Conservation (phyloP, 2,329 filamentous ascomycete species). For the Fusarium sp. region DNA sequence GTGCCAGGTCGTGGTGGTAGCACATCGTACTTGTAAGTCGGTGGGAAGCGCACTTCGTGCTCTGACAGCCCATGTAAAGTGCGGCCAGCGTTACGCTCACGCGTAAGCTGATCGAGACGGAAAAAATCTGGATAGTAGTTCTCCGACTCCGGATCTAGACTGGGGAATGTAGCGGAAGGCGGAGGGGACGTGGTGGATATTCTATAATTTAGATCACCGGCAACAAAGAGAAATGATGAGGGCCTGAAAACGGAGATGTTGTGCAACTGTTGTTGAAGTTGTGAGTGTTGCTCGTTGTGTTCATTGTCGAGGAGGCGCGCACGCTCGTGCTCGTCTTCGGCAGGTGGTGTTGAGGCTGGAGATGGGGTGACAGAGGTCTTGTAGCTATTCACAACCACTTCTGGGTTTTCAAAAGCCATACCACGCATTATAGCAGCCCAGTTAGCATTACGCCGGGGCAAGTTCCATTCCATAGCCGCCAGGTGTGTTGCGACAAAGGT, state of each 20-base stretch:
- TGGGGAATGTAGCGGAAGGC: slow-evolving; percentile 70
- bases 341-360: slow-evolving; percentile 33
- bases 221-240: slow-evolving; percentile 81
- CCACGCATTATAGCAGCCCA: slow-evolving; percentile 86
- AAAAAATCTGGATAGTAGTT: slow-evolving; percentile 75
- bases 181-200: slow-evolving; percentile 74
- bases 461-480: slow-evolving; percentile 84
- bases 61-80: slow-evolving; percentile 84
- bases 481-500: slow-evolving; percentile 91
- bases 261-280: slow-evolving; percentile 58
- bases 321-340: slow-evolving; percentile 43
- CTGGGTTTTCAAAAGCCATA: slow-evolving; percentile 75
- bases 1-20: slow-evolving; percentile 45
- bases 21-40: slow-evolving; percentile 89
- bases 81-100: slow-evolving; percentile 73
- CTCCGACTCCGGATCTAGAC: slow-evolving; percentile 61
- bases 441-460: slow-evolving; percentile 81
- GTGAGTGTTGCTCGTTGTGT: slow-evolving; percentile 47
- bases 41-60: slow-evolving; percentile 79
- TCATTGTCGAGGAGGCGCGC: slow-evolving; percentile 48
- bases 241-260: slow-evolving; percentile 77
- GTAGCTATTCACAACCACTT: slow-evolving; percentile 48
- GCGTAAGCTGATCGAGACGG: slow-evolving; percentile 78
- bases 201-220: slow-evolving; percentile 95
- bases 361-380: slow-evolving; percentile 37